phyloP scores from a whole-genome alignment of 2,329 filamentous ascomycete genomes.

The Arthrobotrys sinensis region DNA sequence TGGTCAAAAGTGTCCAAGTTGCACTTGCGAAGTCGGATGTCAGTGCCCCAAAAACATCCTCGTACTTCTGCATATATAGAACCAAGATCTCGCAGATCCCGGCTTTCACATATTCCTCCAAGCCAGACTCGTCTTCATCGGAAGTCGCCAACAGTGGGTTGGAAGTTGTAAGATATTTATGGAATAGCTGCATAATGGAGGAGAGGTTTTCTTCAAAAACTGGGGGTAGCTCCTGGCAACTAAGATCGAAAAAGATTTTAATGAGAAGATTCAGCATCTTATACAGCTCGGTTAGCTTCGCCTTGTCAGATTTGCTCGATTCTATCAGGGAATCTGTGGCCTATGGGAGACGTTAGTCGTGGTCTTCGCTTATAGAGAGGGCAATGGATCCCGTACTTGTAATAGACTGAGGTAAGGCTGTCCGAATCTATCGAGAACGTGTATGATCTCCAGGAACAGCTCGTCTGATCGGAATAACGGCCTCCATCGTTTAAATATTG shows the following conservation, averaged over 20 bases:
- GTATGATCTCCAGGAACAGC: slow-evolving; percentile 94
- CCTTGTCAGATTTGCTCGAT: slow-evolving; percentile 81
- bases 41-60: slow-evolving; percentile 89
- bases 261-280: slow-evolving; percentile 88
- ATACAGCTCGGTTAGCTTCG: slow-evolving; percentile 82
- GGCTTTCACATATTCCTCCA: slow-evolving; percentile 88
- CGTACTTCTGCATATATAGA: slow-evolving; percentile 93
- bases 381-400: slow-evolving; percentile 71
- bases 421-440: slow-evolving; percentile 89
- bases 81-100: slow-evolving; percentile 93
- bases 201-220: slow-evolving; percentile 91
- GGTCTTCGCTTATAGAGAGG: not conserved
- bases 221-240: slow-evolving; percentile 95
- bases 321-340: slow-evolving; percentile 74
- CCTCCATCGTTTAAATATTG: slow-evolving; percentile 96
- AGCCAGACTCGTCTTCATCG: slow-evolving; percentile 89
- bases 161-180: slow-evolving; percentile 93
- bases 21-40: slow-evolving; percentile 88
- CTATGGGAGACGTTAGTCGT: slow-evolving; percentile 63
- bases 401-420: slow-evolving; percentile 86
- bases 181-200: slow-evolving; percentile 82
- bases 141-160: slow-evolving; percentile 86
- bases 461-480: slow-evolving; percentile 94
- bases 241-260: slow-evolving; percentile 95
- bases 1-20: slow-evolving; percentile 91